Percentiles rank a stretch among this genome's conserved stretches.
Conservation (phyloP, 768 basidiomycete species). For the Naematelia aurantialba region DNA sequence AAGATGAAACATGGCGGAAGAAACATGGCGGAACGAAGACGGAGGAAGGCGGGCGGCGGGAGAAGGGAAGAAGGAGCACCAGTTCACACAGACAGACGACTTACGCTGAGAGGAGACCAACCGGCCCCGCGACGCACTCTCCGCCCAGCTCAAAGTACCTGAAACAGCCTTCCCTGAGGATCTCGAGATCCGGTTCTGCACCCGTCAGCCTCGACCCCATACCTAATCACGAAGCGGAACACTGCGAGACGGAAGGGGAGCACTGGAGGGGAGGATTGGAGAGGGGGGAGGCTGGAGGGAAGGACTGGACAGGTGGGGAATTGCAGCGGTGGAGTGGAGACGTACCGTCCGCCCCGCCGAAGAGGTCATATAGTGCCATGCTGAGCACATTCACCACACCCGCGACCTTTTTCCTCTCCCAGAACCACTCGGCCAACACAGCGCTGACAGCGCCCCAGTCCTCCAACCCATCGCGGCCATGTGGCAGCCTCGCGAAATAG, state of each 20-base stretch:
- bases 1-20: neutral
- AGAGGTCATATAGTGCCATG: constrained; percentile 88
- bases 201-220: constrained; percentile 52
- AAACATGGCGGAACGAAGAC: neutral
- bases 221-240: neutral
- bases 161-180: constrained; percentile 72
- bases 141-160: constrained; percentile 95
- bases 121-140: constrained; percentile 79
- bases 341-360: constrained; percentile 80
- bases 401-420: constrained; percentile 75
- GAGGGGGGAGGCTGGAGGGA: too few relatives aligned
- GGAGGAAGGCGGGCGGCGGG: neutral
- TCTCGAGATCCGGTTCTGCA: constrained; percentile 52
- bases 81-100: constrained; percentile 31
- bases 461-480: constrained; percentile 43
- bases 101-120: constrained; percentile 82
- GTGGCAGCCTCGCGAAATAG: constrained; percentile 56
- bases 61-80: neutral
- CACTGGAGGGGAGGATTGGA: constrained; percentile 58
- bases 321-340: constrained; percentile 25
- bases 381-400: constrained; percentile 89
- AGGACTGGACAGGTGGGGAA: too few relatives aligned
- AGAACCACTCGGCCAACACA: constrained; percentile 71
- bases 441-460: constrained; percentile 51
- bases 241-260: neutral